A percentile compares a stretch with the other conserved stretches of the same genome.
phyloP scores from a whole-genome alignment of 73 alveolate genomes.

The Stentor roeselii region DNA sequence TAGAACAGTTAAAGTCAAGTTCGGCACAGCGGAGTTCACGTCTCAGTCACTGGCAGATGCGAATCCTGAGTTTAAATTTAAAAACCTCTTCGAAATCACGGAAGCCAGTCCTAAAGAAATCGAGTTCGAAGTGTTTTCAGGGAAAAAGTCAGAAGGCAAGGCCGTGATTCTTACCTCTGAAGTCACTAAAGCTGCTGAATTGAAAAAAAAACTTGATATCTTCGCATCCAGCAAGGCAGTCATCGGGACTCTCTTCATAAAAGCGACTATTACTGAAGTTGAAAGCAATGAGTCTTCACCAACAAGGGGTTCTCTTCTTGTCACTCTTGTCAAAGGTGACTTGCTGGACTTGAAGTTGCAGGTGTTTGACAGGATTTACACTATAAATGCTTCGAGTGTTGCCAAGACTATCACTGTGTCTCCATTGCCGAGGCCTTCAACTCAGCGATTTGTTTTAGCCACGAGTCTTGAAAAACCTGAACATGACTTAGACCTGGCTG shows the following conservation, averaged over 20 bases:
- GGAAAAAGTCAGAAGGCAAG: neutral
- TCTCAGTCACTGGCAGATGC: neutral
- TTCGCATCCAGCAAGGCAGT: neutral
- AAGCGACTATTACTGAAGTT: neutral
- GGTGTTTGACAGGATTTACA: neutral
- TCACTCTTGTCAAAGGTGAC: neutral
- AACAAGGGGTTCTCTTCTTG: neutral
- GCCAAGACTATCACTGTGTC: neutral
- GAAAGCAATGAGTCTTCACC: neutral
- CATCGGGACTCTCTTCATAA: neutral
- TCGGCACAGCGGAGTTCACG: neutral
- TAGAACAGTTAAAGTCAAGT: neutral
- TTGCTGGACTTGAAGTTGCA: neutral
- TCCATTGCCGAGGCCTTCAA: no score
- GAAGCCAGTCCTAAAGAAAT: neutral
- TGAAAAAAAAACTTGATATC: neutral
- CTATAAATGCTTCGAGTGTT: neutral
- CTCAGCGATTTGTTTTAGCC: neutral
- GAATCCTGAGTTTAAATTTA: neutral
- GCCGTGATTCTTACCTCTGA: neutral
- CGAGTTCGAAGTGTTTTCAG: neutral
- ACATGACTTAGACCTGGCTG: neutral
- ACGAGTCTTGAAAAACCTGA: neutral
- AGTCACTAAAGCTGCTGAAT: neutral
- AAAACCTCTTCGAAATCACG: neutral